Evolutionary conservation across 305 asterid genomes (phyloP), one percentile per base, ranked within the genome.

Genomic region (Fraxinus velutina): DNA sequence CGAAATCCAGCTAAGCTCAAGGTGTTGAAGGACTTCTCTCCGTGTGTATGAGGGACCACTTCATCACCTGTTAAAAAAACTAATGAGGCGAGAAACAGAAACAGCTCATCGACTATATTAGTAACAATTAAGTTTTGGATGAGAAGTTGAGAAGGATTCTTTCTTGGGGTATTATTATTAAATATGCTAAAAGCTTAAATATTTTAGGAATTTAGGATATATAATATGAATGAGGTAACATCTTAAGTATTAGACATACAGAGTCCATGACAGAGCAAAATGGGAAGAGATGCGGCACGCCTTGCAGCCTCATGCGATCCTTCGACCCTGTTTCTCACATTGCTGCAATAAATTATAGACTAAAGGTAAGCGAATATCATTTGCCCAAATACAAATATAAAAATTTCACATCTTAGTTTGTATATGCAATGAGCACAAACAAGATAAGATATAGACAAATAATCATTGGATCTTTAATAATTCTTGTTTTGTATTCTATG

Each of bases 251-350:
- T 83, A 95, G 47, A 92, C 97, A 47, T 93, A 95, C 98, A 86
- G 66, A 78, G 91, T 84, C 99, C 99, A 73, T 96, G 99, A 60
- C 96, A 90, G 82, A 96, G 92, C 85, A 94, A 70, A 81, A 96
- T 94, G 47, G 99, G 99, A 84, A 96, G 90, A 30, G 92, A 91
- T 66, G 97, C 92, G 83, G 99, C 99, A 33, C 97, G 97, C 72
- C 98, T 89, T 71, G 88, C 87, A 34, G 94, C 92, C 36, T 95
- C 98, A 3, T 89, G 92, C 55, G 98, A 91, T 85, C 93, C 97
- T 87, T 89, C 97, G 44, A 96, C 87, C 90, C 89, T 96, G 92
- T 88, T 91, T 82, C 92, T 86, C 60, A 91, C 77, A 36, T 87
- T 86, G 90, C 98, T 96, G 94, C 86, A 87, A 84, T 57, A 6